Percentiles rank a stretch among this genome's conserved stretches.
These are phyloP conservation scores for Serendipita sp. DNA, from an alignment of 768 basidiomycete species.

Conservation along the genomic window DNA sequence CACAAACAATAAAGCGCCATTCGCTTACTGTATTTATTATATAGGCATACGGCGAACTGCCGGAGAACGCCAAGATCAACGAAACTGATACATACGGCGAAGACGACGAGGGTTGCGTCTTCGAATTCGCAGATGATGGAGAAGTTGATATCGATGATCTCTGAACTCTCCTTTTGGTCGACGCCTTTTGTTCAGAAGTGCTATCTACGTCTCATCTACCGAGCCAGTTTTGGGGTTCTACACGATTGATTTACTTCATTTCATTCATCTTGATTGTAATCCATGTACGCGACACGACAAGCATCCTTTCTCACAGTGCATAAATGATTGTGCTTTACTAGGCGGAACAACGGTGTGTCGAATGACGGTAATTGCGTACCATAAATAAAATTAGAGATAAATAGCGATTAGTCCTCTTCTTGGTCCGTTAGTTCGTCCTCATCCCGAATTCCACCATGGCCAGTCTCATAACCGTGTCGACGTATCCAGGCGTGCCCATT, in stretches of 20 bases:
- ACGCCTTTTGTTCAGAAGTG: too few relatives aligned
- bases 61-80: conserved; percentile 92
- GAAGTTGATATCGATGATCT: conserved; percentile 87
- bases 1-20: background rate
- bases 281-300: too few relatives aligned
- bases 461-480: conserved; percentile 37
- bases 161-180: conserved; percentile 18
- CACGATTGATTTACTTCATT: too few relatives aligned
- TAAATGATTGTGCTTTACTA: too few relatives aligned
- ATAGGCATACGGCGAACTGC: conserved; percentile 96
- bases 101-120: conserved; percentile 76
- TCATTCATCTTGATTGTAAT: too few relatives aligned
- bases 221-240: too few relatives aligned
- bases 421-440: conserved; percentile 84
- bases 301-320: too few relatives aligned
- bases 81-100: conserved; percentile 90
- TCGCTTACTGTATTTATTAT: conserved; percentile 28
- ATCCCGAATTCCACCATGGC: conserved; percentile 44
- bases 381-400: too few relatives aligned
- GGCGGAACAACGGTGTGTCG: too few relatives aligned
- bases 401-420: conserved; percentile 23
- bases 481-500: conserved; percentile 76
- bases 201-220: too few relatives aligned
- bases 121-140: conserved; percentile 70
- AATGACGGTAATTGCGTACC: too few relatives aligned